Base-by-base conservation (phyloP, 768 basidiomycete genomes). In the Podaxis sp. region DNA sequence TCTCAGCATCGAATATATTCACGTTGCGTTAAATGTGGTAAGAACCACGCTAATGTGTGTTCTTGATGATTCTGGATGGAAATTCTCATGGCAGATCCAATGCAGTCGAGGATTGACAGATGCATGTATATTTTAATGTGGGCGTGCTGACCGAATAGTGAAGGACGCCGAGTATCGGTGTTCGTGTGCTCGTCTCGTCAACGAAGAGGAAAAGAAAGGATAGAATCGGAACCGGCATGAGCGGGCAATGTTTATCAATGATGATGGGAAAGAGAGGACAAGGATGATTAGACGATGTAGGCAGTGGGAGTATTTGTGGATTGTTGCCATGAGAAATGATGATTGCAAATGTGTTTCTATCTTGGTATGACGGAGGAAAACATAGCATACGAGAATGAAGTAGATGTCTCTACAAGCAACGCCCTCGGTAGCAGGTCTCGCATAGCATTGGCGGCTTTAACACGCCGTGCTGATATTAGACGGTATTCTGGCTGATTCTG, bases 321-420 rank as follows among this genome's bases (percentile, higher is more conserved):
- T 9, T 54, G 61, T 63, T 63, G 61, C 54, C 61, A 63, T 63
- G 61, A 57, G 61, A 51, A 56, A 51, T 57, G 61, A 56, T 63
- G 61, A 49, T 54, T 8, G 40, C 48, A 19, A 39, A 49, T 24
- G 26, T 40, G 38, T 33, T 53, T 12, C 26, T 36, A 28, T 44
- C 15, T 9, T 40, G 46, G 33, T 40, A 40, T 36, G 36, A 22
- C 39, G 49, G 9, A 42, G 6, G 6, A 24, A 22, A 19, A 56
- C 26, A 26, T 39, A 46, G n/a, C 17, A 19, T 17, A 19, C n/a
- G 17, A 19, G n/a, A 19, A 22, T 26, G 2, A 33, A 19, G 28
- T 22, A n/a, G 36, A 17, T 30, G 17, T 11, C 6, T 48, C 44
- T 22, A 22, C 46, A 49, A 30, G 28, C 30, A 26, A 33, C 33